Evolutionary conservation across 2,329 filamentous ascomycete species (phyloP), one percentile per base, ranked within the genome.

Genomic region (Aspergillus brasiliensis): DNA sequence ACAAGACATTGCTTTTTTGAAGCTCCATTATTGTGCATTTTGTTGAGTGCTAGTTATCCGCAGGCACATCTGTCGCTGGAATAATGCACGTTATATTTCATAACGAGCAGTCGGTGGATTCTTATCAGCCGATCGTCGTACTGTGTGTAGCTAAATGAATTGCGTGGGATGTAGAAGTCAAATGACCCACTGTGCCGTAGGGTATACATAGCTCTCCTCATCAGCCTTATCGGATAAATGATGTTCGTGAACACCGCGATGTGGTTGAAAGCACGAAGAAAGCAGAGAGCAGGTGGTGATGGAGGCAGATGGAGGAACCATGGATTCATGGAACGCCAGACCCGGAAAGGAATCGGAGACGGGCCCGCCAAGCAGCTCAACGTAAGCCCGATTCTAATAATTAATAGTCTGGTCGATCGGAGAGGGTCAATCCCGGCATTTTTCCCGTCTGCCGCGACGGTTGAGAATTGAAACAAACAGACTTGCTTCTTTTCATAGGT

Each of bases 141-240:
- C n/a, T n/a, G n/a, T 10, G 23, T 17, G 13, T 19, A 27, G 27
- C 46, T 31, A 5, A 34, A 31, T 15, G 25, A 25, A 27, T 31
- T 25, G 46, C 46, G 46, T 48, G 3, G 15, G 40, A 5, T 11
- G 40, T 11, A 42, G 1, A 0, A 15, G 28, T 15, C 15, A 15
- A 25, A 48, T n/a, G 46, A 23, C 31, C 54, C 34, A 57, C 54
- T 27, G 44, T 19, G 17, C 51, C n/a, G 11, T 57, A 51, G 54
- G 40, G 11, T 21, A 25, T 54, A 31, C 34, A 31, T 19, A 17
- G 28, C 1, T 34, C 31, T 31, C 25, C 25, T 17, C 46, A 31
- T 27, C 46, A 48, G 25, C 46, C 46, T 48, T 48, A 34, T 34
- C 31, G 31, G 31, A 34, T 34, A 34, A 34, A 34, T 34, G 1